These are phyloP conservation scores for Fusarium clavum DNA, from an alignment of 2,329 filamentous ascomycete genomes.

Conservation along the genomic window DNA sequence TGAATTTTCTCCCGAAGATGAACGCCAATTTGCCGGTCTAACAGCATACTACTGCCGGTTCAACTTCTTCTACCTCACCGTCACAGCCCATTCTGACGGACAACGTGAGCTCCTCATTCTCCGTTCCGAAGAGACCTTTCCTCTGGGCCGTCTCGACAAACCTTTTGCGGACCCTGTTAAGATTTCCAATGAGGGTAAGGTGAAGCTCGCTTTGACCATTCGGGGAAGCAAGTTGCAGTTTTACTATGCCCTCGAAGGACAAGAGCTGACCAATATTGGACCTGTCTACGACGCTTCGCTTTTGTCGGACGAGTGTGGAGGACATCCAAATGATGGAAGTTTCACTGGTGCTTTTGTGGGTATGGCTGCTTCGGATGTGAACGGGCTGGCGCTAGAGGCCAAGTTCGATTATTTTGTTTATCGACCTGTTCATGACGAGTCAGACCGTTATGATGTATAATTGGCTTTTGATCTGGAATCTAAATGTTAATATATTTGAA, in stretches of 20 bases:
- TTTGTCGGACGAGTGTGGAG: constrained; percentile 71
- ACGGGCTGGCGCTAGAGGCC: constrained; percentile 61
- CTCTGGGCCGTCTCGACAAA: constrained; percentile 59
- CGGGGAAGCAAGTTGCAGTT: constrained; percentile 67
- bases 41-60: constrained; percentile 72
- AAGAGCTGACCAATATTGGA: constrained; percentile 61
- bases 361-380: constrained; percentile 66
- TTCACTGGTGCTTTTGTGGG: constrained; percentile 73
- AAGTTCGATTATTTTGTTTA: constrained; percentile 66
- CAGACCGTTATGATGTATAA: constrained; percentile 57
- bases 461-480: no score
- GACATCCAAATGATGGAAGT: constrained; percentile 69
- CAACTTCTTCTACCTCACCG: constrained; percentile 73
- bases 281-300: constrained; percentile 69
- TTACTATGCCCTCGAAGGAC: constrained; percentile 63
- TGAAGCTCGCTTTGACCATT: constrained; percentile 63
- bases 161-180: constrained; percentile 58
- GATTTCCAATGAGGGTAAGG: constrained; percentile 66
- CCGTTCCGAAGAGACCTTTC: constrained; percentile 67
- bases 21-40: constrained; percentile 70
- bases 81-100: constrained; percentile 67
- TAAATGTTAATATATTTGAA: background rate
- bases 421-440: constrained; percentile 58
- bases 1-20: constrained; percentile 65
- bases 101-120: constrained; percentile 68